Evolutionary conservation across 2,329 filamentous ascomycete species (phyloP), one percentile per base, ranked within the genome.

Genomic region (Sordariomycetes sp.): DNA sequence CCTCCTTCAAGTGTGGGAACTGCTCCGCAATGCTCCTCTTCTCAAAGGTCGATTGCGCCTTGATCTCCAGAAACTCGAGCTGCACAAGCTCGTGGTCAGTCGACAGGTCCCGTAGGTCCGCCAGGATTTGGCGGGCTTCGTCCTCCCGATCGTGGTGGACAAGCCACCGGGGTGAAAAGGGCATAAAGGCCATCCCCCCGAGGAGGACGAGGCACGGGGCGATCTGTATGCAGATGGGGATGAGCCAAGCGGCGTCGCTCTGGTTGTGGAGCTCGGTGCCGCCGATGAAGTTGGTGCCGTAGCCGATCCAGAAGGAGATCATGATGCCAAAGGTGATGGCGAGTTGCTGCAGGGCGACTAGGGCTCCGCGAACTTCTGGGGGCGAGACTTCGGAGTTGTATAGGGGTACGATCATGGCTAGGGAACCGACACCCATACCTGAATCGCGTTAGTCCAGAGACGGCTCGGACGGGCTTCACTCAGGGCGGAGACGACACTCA

Each of bases 51-150:
- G 82, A 85, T 67, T 90, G 85, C 0, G 87, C 86, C 67, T 89
- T 88, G 70, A 92, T 91, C 66, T 92, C 88, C n/a, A 90, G 78
- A 65, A 86, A 90, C 64, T 92, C 89, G 1, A 90, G 75, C 61
- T 86, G 79, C 42, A 91, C 79, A 0, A 89, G 76, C 58, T 88
- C 82, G 64, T 90, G 78, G 61, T 86, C 78, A 17, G 72, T 65
- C 0, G 80, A 67, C 0, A 89, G 76, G 6, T 75, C 76, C 25
- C 89, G 82, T 2, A 92, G 79, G 54, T 67, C 74, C 0, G 86
- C 80, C 1, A 92, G 75, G 1, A 84, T 81, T 10, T 67, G 66
- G 17, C 80, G 79, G 0, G 85, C 85, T 66, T 91, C 87, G 0
- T 76, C 76, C 64, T 90, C 86, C 39, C 86, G 82, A 58, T 73